Conservation (phyloP, 2,329 filamentous ascomycete genomes). For the Colletotrichum kahawae region DNA sequence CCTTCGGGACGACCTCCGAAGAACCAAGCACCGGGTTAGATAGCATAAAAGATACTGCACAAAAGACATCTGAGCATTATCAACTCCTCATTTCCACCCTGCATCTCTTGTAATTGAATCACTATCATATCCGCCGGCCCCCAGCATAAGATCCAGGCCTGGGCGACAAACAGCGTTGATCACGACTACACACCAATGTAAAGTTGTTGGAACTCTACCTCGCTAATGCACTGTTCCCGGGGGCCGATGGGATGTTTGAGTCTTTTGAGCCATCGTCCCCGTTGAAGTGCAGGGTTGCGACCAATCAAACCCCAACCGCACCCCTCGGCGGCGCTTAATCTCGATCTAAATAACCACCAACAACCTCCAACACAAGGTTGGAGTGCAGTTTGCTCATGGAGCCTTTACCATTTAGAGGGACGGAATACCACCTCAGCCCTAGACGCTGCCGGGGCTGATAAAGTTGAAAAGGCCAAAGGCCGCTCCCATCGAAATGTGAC, state of each 20-base stretch:
- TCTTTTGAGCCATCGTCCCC: not conserved
- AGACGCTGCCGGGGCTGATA: not conserved
- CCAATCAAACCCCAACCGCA: not conserved
- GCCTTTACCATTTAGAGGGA: not conserved
- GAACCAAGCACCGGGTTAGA: not conserved
- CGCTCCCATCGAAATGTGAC: not conserved
- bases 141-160: not conserved
- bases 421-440: not conserved
- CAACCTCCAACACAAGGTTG: not conserved
- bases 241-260: not conserved
- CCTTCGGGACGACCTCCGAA: not conserved
- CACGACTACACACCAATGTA: not conserved
- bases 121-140: not conserved
- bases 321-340: not conserved
- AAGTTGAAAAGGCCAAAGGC: not conserved
- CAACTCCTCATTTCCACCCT: not conserved
- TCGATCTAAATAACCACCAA: not conserved
- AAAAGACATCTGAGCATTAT: not conserved
- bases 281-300: not conserved
- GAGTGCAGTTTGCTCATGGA: not conserved
- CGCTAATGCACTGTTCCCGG: not conserved
- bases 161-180: not conserved
- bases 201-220: not conserved
- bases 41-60: not conserved
- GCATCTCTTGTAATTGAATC: not conserved